Evolutionary conservation across 2,329 filamentous ascomycete species (phyloP), one percentile per base, ranked within the genome.

Genomic region (Cercospora sesami): DNA sequence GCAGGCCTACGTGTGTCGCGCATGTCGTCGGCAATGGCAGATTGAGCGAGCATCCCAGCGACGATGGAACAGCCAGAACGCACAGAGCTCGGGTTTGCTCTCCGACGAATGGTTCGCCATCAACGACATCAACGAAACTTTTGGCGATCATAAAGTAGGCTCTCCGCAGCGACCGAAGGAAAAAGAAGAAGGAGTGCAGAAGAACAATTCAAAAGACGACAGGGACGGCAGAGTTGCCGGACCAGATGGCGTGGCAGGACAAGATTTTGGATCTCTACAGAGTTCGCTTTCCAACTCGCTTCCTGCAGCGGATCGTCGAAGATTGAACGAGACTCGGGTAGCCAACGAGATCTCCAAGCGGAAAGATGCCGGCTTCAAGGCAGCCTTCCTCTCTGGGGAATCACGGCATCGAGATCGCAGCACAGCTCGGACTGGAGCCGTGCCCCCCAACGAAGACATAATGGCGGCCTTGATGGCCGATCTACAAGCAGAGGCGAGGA

Each of bases 51-150:
- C 66, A 58, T 33, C 2, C 21, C 71, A 71, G 59, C 66, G 64
- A 36, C 66, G 72, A 63, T 69, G 63, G 60, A 66, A 69, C 66
- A 68, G 68, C 64, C 53, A 67, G 31, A 31, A 57, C 26, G 33
- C 60, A 16, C 28, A 31, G 36, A 60, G n/a, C 16, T 58, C 42
- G 23, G 42, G 33, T 28, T 48, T 53, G 21, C n/a, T 18, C 57
- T 53, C 57, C 59, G 67, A 69, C 12, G 65, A 60, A 9, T 71
- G 66, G 68, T 70, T 70, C 61, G 69, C 64, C 9, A 60, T 73
- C 51, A 73, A 73, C 68, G 69, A 73, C 55, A 72, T 72, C 60
- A 72, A 55, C 65, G 69, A 72, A 14, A 42, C 48, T 9, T 72
- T 66, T 45, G 30, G 28, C 28, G 45, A 31, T 30, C 33, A 53